Evolutionary conservation across 208 protist species (phyloP).

Genomic region (Leishmania mexicana): DNA sequence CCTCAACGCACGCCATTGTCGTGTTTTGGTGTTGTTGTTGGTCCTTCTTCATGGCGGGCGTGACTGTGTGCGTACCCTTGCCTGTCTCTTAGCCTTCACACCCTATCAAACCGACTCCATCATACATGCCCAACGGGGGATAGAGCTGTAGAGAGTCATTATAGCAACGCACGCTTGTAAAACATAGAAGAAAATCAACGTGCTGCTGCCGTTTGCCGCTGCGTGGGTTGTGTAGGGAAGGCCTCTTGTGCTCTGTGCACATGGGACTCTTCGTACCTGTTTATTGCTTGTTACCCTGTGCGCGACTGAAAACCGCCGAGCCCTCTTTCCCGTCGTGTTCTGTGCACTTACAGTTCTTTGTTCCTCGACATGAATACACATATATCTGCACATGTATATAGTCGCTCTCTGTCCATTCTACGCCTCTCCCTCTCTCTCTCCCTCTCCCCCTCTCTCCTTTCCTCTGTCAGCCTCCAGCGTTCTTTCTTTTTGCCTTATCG

Average conservation of each 20-base stretch:
- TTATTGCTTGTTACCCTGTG: neutral
- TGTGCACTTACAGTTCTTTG: neutral
- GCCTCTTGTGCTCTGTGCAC: neutral
- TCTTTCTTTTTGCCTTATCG: neutral
- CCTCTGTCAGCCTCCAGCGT: neutral
- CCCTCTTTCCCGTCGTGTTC: neutral
- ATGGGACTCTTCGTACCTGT: too few relatives aligned
- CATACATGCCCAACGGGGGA: neutral
- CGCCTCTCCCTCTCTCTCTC: neutral
- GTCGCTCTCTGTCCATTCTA: too few relatives aligned
- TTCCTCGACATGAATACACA: neutral
- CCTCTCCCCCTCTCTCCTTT: neutral
- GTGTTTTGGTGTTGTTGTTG: neutral
- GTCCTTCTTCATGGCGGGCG: neutral
- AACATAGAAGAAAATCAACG: neutral
- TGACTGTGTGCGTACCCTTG: neutral
- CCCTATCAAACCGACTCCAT: neutral
- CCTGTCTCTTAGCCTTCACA: neutral
- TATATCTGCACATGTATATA: too few relatives aligned
- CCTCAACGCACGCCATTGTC: neutral
- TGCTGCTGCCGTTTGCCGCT: neutral
- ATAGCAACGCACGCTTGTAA: neutral
- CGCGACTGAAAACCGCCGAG: neutral
- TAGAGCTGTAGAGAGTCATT: neutral
- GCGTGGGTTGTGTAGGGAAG: neutral